A percentile compares a stretch with the other conserved stretches of the same genome.
These are phyloP conservation scores for Saraca asoca DNA, from an alignment of 331 rosid genomes.

Conservation along the genomic window DNA sequence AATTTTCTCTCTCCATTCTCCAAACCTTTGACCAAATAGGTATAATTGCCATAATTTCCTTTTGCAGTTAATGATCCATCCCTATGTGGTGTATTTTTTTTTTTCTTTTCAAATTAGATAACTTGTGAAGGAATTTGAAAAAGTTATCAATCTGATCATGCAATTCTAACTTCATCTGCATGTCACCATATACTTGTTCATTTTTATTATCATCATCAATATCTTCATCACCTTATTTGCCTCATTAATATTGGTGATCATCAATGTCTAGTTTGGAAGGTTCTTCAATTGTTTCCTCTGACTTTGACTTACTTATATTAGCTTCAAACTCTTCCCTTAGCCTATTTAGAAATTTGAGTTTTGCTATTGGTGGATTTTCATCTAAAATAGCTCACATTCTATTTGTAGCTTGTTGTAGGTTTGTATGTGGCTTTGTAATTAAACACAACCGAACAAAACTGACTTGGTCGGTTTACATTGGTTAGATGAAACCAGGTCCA, in stretches of 20 bases:
- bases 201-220: slow-evolving; percentile 47
- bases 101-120: slow-evolving; percentile 62
- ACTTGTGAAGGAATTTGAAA: slow-evolving; percentile 83
- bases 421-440: too few species aligned
- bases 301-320: slow-evolving; percentile 55
- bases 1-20: too few species aligned
- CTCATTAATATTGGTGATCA: slow-evolving; percentile 89
- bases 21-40: slow-evolving; percentile 60
- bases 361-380: slow-evolving; percentile 72
- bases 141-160: slow-evolving; percentile 84
- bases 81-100: slow-evolving; percentile 62
- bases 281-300: slow-evolving; percentile 49
- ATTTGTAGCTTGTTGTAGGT: too few species aligned
- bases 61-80: slow-evolving; percentile 60
- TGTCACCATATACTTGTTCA: slow-evolving; percentile 60
- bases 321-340: slow-evolving; percentile 74
- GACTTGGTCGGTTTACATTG: too few species aligned
- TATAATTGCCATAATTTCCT: slow-evolving; percentile 56
- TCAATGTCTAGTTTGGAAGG: slow-evolving; percentile 53
- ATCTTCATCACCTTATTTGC: slow-evolving; percentile 93
- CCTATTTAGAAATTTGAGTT: slow-evolving; percentile 81
- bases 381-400: slow-evolving; percentile 75
- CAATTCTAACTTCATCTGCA: slow-evolving; percentile 93
- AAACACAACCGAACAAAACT: too few species aligned
- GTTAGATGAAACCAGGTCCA: too few species aligned